Evolutionary conservation across 2,329 filamentous ascomycete species (phyloP).

Genomic region (Aspergillus thermomutatus): DNA sequence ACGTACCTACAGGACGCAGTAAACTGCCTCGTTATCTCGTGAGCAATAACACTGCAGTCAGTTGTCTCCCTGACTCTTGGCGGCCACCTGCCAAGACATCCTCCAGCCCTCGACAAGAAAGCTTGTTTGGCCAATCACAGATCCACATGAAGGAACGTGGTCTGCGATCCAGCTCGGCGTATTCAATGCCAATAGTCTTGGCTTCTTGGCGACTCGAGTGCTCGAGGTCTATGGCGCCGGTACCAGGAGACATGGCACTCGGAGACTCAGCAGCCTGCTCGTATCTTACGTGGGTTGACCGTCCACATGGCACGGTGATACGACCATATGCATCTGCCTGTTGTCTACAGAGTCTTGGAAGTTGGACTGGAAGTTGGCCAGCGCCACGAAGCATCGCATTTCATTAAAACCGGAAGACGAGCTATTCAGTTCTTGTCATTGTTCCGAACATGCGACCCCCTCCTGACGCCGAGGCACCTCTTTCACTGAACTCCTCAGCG

Average conservation of each 20-base stretch:
- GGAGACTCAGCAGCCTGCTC: not conserved
- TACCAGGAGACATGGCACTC: not conserved
- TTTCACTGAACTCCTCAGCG: not conserved
- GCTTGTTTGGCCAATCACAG: conserved; percentile 6
- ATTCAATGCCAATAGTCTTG: not conserved
- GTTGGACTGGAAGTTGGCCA: not conserved
- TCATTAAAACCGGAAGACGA: not conserved
- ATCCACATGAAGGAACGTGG: conserved; percentile 4
- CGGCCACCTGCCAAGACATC: conserved; percentile 1
- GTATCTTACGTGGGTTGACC: not conserved
- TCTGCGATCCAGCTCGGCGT: not conserved
- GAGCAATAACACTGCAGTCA: not conserved
- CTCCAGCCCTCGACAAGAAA: not conserved
- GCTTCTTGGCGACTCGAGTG: not conserved
- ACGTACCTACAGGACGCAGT: not conserved
- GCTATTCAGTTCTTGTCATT: not conserved
- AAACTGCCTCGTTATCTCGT: not conserved
- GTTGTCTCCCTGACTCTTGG: not conserved
- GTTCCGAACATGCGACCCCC: not conserved
- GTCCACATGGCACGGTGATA: not conserved
- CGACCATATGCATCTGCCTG: not conserved
- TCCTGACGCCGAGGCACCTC: too few species aligned
- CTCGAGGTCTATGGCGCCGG: not conserved
- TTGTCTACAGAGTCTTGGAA: not conserved
- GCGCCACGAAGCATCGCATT: not conserved